phyloP scores from a whole-genome alignment of 2,329 filamentous ascomycete species.

The Diplodia corticola region DNA sequence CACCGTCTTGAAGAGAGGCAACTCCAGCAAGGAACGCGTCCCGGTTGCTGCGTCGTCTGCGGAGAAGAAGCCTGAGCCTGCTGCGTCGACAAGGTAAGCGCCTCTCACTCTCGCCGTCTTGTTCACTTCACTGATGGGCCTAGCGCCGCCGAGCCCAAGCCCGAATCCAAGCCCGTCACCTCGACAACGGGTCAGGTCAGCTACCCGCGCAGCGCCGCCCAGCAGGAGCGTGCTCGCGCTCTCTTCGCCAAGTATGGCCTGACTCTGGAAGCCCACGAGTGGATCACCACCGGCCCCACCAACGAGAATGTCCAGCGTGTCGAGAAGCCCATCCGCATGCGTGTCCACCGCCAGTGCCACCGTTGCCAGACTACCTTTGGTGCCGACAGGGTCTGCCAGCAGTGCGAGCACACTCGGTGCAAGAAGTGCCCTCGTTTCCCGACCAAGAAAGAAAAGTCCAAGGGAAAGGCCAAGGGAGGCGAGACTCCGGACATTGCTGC shows the following conservation, averaged over 20 bases:
- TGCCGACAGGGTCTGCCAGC: conserved; percentile 68
- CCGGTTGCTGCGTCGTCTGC: conserved; percentile 10
- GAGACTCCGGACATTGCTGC: conserved; percentile 28
- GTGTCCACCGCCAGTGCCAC: conserved; percentile 78
- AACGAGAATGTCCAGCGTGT: conserved; percentile 53
- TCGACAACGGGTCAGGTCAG: conserved; percentile 19
- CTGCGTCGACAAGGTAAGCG: conserved; percentile 21
- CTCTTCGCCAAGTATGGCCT: conserved; percentile 48
- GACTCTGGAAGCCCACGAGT: conserved; percentile 42
- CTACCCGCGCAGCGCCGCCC: conserved; percentile 32
- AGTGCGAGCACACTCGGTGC: conserved; percentile 79
- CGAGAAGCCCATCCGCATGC: conserved; percentile 76
- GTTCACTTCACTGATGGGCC: not conserved
- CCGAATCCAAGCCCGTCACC: conserved; percentile 23
- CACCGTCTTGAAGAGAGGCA: conserved; percentile 41
- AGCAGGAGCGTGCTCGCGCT: conserved; percentile 42
- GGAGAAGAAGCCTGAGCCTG: conserved; percentile 1
- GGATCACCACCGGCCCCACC: conserved; percentile 32
- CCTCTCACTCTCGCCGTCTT: conserved; percentile 7
- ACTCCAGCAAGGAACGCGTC: conserved; percentile 25
- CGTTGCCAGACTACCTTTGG: conserved; percentile 75
- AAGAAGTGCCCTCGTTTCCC: conserved; percentile 77
- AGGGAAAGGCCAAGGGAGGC: conserved; percentile 33
- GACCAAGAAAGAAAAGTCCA: conserved; percentile 55
- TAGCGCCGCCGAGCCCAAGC: conserved; percentile 16